phyloP scores from a whole-genome alignment of 208 protist species.

The Leishmania amazonensis region DNA sequence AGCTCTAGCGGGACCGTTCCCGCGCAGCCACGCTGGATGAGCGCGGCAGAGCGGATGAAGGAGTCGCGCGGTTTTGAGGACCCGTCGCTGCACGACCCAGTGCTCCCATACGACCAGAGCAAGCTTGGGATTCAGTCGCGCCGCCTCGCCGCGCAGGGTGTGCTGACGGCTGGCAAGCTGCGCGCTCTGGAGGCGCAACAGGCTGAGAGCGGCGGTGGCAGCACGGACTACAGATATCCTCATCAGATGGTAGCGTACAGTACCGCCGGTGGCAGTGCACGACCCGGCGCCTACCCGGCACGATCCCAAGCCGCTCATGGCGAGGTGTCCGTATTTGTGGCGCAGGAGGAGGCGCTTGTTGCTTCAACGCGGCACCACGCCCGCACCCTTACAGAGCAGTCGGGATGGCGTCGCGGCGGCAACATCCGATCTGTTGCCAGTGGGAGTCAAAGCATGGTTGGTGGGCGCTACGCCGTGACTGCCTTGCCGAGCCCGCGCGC shows the following conservation, averaged over 20 bases:
- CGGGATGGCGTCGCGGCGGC: slow-evolving; percentile 17
- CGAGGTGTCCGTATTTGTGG: slow-evolving; percentile 19
- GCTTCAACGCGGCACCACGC: slow-evolving; percentile 20
- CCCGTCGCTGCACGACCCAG: slow-evolving; percentile 23
- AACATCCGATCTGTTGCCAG: slow-evolving; percentile 16
- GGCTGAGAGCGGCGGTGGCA: not conserved
- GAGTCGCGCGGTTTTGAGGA: slow-evolving; percentile 14
- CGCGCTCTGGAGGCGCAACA: slow-evolving; percentile 44
- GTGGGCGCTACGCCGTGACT: slow-evolving; percentile 20
- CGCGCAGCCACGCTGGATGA: slow-evolving; percentile 48
- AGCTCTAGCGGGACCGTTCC: not conserved
- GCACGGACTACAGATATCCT: not conserved
- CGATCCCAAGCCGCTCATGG: not conserved
- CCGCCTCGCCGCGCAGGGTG: slow-evolving; percentile 40
- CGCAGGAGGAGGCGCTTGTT: slow-evolving; percentile 36
- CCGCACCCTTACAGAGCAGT: slow-evolving; percentile 25
- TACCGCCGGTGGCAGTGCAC: slow-evolving; percentile 5
- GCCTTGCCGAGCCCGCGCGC: slow-evolving; percentile 11
- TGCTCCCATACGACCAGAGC: slow-evolving; percentile 57
- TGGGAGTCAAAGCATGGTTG: slow-evolving; percentile 5
- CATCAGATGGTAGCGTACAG: slow-evolving; percentile 20
- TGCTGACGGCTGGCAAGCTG: slow-evolving; percentile 57
- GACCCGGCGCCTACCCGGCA: not conserved
- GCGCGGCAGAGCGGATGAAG: slow-evolving; percentile 56
- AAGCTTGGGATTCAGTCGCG: slow-evolving; percentile 44